Conservation (phyloP, 768 basidiomycete species). For the Lentinula sp. region DNA sequence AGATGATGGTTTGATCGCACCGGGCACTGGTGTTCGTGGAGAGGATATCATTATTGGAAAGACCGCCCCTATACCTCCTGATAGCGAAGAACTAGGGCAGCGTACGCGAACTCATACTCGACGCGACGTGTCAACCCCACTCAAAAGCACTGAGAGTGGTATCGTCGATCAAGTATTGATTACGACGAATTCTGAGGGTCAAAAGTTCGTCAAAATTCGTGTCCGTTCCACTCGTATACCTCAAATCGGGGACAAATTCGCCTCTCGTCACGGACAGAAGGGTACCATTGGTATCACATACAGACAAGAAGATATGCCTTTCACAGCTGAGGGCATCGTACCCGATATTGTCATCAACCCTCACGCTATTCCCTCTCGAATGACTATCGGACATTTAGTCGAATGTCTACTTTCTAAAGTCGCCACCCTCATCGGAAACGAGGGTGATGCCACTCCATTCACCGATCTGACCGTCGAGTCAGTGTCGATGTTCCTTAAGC, state of each 20-base stretch:
- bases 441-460: constrained; percentile 98
- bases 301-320: constrained; percentile 99
- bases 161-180: constrained; percentile 97
- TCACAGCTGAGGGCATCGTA: constrained; percentile 93
- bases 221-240: constrained; percentile 94
- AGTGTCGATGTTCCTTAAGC: constrained; percentile 85
- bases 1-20: constrained; percentile 92
- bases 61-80: constrained; percentile 93
- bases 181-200: constrained; percentile 92
- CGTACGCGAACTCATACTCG: constrained; percentile 90
- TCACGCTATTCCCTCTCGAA: constrained; percentile 98
- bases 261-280: constrained; percentile 98
- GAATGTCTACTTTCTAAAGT: constrained; percentile 97
- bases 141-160: constrained; percentile 97
- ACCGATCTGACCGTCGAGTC: constrained; percentile 96
- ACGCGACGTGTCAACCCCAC: constrained; percentile 93
- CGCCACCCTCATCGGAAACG: constrained; percentile 91
- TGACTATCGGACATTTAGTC: constrained; percentile 99
- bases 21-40: constrained; percentile 90
- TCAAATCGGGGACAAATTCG: constrained; percentile 98
- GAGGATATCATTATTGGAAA: constrained; percentile 99
- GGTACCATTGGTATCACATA: constrained; percentile 99
- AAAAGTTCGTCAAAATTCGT: constrained; percentile 98
- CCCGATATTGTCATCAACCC: constrained; percentile 99
- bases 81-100: constrained; percentile 96